A percentile compares a stretch with the other conserved stretches of the same genome.
Conservation (phyloP, 2,329 filamentous ascomycete genomes). For the Botrytis tulipae region DNA sequence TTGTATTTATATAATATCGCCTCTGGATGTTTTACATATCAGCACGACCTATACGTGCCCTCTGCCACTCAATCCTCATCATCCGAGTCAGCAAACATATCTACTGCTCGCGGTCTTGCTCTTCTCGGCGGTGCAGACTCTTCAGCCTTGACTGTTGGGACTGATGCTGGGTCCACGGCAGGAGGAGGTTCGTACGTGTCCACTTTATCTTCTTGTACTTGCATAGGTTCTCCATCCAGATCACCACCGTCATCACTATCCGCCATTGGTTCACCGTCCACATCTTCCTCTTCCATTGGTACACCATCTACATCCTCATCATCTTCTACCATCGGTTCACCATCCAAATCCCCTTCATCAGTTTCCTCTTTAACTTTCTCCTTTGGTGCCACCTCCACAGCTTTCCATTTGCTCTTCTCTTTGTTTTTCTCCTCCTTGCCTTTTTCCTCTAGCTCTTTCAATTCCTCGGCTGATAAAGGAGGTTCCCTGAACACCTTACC, state of each 20-base stretch:
- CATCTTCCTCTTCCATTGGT: slow-evolving; percentile 46
- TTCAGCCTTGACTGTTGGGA: not conserved
- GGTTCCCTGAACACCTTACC: slow-evolving; percentile 69
- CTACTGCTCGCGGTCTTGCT: slow-evolving; percentile 64
- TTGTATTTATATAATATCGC: not conserved
- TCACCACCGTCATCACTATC: slow-evolving; percentile 39
- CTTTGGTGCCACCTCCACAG: slow-evolving; percentile 41
- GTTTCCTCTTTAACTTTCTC: slow-evolving; percentile 54
- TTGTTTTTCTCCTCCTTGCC: slow-evolving; percentile 36
- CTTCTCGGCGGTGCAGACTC: slow-evolving; percentile 28
- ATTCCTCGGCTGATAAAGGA: slow-evolving; percentile 49
- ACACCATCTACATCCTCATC: slow-evolving; percentile 42
- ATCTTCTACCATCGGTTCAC: slow-evolving; percentile 42
- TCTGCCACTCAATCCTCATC: slow-evolving; percentile 35
- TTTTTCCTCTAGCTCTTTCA: slow-evolving; percentile 38
- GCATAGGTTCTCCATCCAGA: slow-evolving; percentile 42
- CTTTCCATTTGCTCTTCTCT: slow-evolving; percentile 39
- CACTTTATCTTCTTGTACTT: slow-evolving; percentile 6
- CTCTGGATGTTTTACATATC: too few species aligned
- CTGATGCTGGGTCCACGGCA: not conserved
- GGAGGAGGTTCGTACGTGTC: slow-evolving; percentile 6
- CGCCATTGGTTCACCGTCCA: slow-evolving; percentile 56
- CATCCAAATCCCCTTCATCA: slow-evolving; percentile 45
- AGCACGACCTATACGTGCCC: too few species aligned
- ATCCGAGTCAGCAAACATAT: slow-evolving; percentile 84